Base-by-base conservation (phyloP, 768 basidiomycete species). In the Mycena polygramma region DNA sequence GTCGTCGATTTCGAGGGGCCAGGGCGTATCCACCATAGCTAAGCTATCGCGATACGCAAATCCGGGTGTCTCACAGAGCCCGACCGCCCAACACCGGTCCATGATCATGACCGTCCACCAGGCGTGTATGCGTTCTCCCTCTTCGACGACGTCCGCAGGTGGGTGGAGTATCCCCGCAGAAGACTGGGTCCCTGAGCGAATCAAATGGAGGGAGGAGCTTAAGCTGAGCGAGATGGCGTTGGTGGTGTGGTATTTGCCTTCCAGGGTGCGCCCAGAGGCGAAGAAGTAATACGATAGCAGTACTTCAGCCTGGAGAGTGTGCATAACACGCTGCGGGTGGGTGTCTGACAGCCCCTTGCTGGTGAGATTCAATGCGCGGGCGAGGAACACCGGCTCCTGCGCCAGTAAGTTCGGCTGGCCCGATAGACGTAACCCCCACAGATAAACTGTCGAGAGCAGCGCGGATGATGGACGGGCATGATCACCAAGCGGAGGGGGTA, bases 281-380 rank as follows among this genome's bases (percentile, higher is more conserved):
- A 89, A 87, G 76, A 91, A 88, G 73, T 88, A 91, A 63, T 83
- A 82, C 2, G 87, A 78, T 24, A 92, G 81, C 24, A 92, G 80
- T 4, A 91, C 80, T 66, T 91, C 86, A 1, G 86, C 81, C 71
- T 90, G 89, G 17, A 90, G 80, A 1, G 85, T 79, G 39, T 88
- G 83, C 48, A 90, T 74, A n/a, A 86, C 79, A 72, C 76, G 75
- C 2, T 81, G 73, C 37, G 84, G 83, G 41, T 89, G 87, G 2
- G 65, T 69, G 9, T 80, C 78, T 5, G 84, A 82, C 13, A 88
- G 75, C 13, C 77, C 75, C 4, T 77, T 77, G 9, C 84, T 78
- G 0, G 84, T 78, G 30, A 82, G 79, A 14, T 83, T 77, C 36
- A 86, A 77, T 0, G 86, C 83, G 37, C 83, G 84, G 1, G 80